Base-by-base conservation (phyloP, 2,329 filamentous ascomycete species). In the Ilyonectria destructans region DNA sequence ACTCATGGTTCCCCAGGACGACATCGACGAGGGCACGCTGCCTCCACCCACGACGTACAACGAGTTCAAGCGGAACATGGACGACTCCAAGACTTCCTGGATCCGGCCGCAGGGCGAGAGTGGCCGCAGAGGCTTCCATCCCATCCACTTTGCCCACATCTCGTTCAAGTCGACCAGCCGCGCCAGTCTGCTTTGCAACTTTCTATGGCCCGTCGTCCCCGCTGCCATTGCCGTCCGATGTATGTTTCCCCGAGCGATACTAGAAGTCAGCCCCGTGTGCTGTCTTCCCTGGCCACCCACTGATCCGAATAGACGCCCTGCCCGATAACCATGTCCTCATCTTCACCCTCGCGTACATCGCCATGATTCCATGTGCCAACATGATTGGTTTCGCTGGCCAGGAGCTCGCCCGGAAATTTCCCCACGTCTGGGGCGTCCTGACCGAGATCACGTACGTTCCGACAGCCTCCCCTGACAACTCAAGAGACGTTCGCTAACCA, bases 351-450 rank as follows among this genome's bases (percentile, higher is more conserved):
- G 80, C 82, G 7, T 87, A 87, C 68, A 81, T 88, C 58, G 84
- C 85, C 68, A 87, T 88, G 82, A 79, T 88, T 1, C 86, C 86
- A 0, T 82, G 84, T 31, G 86, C 86, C 61, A 88, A 87, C 69
- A 76, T 87, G 33, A 80, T 88, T 17, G 86, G 86, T 2, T 87
- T 83, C 48, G 77, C 82, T 6, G 86, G 80, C 5, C 82, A 96
- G 90, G 79, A 96, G 93, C 81, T 96, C 89, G 89, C 92, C 1
- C 87, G 91, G 68, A 96, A 96, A 81, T 81, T 96, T 64, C 92
- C 92, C 35, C 93, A 93, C 75, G 92, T 94, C 9, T 80, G 91
- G 56, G 91, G 90, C 29, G 86, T 93, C 12, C 79, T 93, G 68
- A 78, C 85, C 17, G 89, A 91, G 75, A 90, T 87, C 1, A 89